Evolutionary conservation across 2,329 filamentous ascomycete species (phyloP), one percentile per base, ranked within the genome.

Genomic region (Fusarium sp.): DNA sequence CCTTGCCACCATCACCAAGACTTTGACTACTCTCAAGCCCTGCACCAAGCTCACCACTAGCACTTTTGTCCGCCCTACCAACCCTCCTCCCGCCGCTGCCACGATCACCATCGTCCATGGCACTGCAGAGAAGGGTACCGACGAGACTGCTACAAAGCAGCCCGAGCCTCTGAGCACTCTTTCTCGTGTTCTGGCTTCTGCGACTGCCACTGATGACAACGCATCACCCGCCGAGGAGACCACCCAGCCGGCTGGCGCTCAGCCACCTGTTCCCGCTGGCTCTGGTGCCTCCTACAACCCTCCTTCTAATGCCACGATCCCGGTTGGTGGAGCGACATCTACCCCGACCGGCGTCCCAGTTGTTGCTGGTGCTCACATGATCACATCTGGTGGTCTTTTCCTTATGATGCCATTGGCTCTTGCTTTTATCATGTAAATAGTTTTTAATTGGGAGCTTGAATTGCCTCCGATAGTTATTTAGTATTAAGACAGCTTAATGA

Each of bases 11-110:
- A 62, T 75, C 41, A 75, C 72, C 15, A 66, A 73, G 52, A 72
- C 72, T 11, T 64, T 74, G n/a, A 72, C 66, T 47, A 74, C 72
- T 30, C 62, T 75, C 15, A 64, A 72, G 31, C 73, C 73, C n/a
- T 75, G 72, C 62, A 66, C 66, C 10, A 44, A 66, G 66, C 70
- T 73, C 31, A 64, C 66, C 23, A 74, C 65, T 58, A 74, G 67
- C 65, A 74, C 68, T 30, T 69, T 72, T 44, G 65, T 68, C 16
- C 64, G 65, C 41, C 73, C 72, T 3, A 63, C 72, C 40, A 67
- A 50, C 34, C 43, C 62, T 13, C 52, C 59, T 23, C 30, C 18
- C 23, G 54, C 72, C 27, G 51, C 48, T 11, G 50, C 63, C 6
- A 62, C 58, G 28, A 57, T 73, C 44, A 75, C 72, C 37, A 68